Conservation (phyloP, 2,329 filamentous ascomycete genomes). For the Pseudogymnoascus sp. region DNA sequence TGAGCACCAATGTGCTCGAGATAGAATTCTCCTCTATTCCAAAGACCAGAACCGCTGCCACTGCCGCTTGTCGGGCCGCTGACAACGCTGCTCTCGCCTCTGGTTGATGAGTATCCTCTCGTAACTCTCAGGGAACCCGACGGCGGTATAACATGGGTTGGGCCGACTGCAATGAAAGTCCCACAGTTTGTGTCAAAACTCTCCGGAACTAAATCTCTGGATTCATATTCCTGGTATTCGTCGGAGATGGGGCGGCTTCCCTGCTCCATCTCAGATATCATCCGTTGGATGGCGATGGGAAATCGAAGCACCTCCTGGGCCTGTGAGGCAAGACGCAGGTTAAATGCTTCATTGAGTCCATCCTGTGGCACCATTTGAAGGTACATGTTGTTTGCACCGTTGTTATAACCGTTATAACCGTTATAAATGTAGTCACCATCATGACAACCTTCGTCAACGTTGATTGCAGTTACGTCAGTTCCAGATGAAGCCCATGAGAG, state of each 20-base stretch:
- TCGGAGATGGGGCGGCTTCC: not conserved
- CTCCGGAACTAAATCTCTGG: too few species aligned
- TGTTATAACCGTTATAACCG: not conserved
- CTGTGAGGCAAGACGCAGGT: not conserved
- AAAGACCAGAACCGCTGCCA: not conserved
- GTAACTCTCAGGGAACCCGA: not conserved
- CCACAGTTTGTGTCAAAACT: not conserved
- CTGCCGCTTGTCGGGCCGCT: not conserved
- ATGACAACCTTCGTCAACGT: not conserved
- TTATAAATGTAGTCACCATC: not conserved
- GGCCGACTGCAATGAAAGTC: not conserved
- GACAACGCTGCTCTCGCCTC: slow-evolving; percentile 5
- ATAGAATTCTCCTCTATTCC: not conserved
- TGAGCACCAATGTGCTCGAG: not conserved
- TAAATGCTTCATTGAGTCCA: not conserved
- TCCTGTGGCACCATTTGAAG: not conserved
- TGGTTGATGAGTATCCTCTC: not conserved
- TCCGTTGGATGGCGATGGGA: not conserved
- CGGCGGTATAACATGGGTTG: not conserved
- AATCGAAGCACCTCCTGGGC: not conserved
- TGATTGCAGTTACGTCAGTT: not conserved
- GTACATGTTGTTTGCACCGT: not conserved
- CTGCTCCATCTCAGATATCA: not conserved
- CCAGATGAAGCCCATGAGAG: not conserved
- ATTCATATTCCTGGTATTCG: not conserved